These are phyloP conservation scores for Fusarium anthophilum DNA, from an alignment of 2,329 filamentous ascomycete genomes.

Conservation along the genomic window DNA sequence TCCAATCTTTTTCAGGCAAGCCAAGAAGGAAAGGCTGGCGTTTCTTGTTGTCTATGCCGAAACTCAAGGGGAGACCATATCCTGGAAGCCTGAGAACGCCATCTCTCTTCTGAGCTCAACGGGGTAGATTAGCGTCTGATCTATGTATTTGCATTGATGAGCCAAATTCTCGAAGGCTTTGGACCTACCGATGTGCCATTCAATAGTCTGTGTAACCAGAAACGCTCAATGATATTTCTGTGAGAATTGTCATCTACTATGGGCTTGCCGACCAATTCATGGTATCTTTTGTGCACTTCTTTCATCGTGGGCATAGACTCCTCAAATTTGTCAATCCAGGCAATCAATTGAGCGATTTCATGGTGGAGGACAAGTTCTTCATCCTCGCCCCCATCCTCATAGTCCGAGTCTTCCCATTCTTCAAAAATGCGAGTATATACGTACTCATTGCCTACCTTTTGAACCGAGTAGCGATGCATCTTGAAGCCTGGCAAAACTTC, in stretches of 20 bases:
- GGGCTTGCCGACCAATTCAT: not conserved
- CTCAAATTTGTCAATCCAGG: not conserved
- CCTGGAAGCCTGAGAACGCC: not conserved
- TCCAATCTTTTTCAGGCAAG: not conserved
- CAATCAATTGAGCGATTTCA: not conserved
- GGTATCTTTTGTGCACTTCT: not conserved
- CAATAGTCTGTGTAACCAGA: not conserved
- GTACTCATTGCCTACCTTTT: not conserved
- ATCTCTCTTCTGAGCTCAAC: not conserved
- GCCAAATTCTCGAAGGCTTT: too few relatives aligned
- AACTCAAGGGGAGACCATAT: not conserved
- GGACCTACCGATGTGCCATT: not conserved
- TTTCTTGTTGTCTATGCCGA: not conserved
- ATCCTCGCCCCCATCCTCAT: not conserved
- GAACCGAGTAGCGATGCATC: not conserved
- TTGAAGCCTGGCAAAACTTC: accelerated
- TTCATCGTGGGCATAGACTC: not conserved
- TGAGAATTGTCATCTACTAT: too few relatives aligned
- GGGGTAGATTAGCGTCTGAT: not conserved
- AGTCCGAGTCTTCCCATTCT: not conserved
- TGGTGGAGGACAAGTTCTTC: too few relatives aligned
- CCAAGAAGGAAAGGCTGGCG: not conserved
- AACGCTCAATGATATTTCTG: not conserved
- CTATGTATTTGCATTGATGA: too few relatives aligned
- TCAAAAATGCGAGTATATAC: not conserved